Evolutionary conservation across 192 early-diverging fungal genomes (phyloP).

Genomic region (Backusella luteola): DNA sequence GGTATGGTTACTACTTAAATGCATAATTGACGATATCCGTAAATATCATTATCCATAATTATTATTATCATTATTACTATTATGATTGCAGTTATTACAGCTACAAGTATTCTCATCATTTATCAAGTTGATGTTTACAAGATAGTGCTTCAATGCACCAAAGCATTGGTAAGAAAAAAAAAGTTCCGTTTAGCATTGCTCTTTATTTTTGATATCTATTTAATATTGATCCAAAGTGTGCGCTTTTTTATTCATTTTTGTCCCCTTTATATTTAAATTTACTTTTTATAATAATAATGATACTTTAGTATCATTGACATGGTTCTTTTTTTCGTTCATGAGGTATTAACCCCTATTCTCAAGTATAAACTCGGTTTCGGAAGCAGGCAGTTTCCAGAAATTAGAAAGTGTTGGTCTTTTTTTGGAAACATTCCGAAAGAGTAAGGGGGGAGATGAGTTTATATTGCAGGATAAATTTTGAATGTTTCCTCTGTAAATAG

Average conservation of each 20-base stretch:
- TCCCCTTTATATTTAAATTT: neutral
- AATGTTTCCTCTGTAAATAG: neutral
- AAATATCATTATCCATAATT: too few species aligned
- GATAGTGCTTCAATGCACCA: neutral
- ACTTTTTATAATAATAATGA: neutral
- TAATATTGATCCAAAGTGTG: neutral
- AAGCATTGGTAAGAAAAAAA: neutral
- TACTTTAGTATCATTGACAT: too few species aligned
- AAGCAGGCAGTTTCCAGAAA: neutral
- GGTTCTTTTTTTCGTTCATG: too few species aligned
- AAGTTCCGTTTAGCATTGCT: neutral
- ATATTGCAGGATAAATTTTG: neutral
- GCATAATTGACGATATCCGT: too few species aligned
- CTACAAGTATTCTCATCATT: too few species aligned
- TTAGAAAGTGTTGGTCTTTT: neutral
- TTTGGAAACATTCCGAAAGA: neutral
- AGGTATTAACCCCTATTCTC: too few species aligned
- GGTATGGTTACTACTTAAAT: too few species aligned
- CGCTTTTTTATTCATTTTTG: neutral
- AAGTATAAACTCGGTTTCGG: too few species aligned
- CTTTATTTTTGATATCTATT: neutral
- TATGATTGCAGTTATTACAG: neutral
- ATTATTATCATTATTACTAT: too few species aligned
- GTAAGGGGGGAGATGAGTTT: neutral
- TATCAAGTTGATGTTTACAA: neutral